These are phyloP conservation scores for Populus nigra DNA, from an alignment of 345 rosid species.

Conservation along the genomic window DNA sequence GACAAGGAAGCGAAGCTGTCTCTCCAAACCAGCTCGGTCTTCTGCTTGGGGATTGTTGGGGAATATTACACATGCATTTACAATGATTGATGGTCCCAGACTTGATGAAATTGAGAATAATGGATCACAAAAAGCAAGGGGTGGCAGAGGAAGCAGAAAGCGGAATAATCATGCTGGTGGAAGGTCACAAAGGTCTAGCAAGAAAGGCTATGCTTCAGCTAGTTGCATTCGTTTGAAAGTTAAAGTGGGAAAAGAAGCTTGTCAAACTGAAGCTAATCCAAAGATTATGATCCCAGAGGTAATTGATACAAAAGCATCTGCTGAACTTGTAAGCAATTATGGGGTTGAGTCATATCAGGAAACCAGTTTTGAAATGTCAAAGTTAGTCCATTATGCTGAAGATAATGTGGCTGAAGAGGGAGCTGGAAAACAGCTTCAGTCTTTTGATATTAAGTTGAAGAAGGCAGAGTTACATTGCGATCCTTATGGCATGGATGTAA, in stretches of 20 bases:
- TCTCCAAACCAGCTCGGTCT: slow-evolving; percentile 62
- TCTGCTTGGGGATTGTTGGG: slow-evolving; percentile 66
- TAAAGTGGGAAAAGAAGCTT: slow-evolving; percentile 63
- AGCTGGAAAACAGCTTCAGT: slow-evolving; percentile 22
- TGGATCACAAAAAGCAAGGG: slow-evolving; percentile 35
- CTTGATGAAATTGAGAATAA: slow-evolving; percentile 34
- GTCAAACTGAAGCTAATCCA: slow-evolving; percentile 29
- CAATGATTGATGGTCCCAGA: slow-evolving; percentile 35
- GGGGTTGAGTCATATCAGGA: slow-evolving; percentile 19
- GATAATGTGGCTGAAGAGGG: slow-evolving; percentile 36
- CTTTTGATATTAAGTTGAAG: slow-evolving; percentile 27
- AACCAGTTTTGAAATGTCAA: slow-evolving; percentile 31
- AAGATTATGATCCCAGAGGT: slow-evolving; percentile 38
- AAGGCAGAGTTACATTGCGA: slow-evolving; percentile 24
- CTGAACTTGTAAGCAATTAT: slow-evolving; percentile 24
- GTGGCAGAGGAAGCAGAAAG: slow-evolving; percentile 37
- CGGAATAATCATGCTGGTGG: slow-evolving; percentile 26
- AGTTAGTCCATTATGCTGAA: slow-evolving; percentile 20
- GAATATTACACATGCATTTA: slow-evolving; percentile 46
- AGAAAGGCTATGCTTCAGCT: slow-evolving; percentile 36
- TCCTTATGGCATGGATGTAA: slow-evolving; percentile 31
- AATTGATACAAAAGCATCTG: slow-evolving; percentile 35
- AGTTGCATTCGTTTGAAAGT: slow-evolving; percentile 71
- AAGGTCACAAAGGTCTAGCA: slow-evolving; percentile 33
- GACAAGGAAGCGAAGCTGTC: slow-evolving; percentile 70